Evolutionary conservation across 140 eudicot genomes (phyloP).

Genomic region (Stevia rebaudiana): DNA sequence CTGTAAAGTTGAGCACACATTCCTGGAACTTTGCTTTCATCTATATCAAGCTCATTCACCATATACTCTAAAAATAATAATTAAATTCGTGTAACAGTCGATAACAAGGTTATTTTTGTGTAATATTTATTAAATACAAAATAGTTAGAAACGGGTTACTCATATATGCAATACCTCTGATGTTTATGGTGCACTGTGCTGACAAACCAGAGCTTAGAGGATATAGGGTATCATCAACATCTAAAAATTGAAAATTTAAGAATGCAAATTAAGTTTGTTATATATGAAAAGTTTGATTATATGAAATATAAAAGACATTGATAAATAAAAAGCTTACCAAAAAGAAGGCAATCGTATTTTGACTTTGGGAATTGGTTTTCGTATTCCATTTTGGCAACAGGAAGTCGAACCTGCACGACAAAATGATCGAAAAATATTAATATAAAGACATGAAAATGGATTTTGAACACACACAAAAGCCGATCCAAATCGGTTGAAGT

Average conservation of each 20-base stretch:
- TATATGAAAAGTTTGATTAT: background rate
- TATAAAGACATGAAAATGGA: too few relatives aligned
- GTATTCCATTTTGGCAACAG: constrained; percentile 42
- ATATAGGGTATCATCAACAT: constrained; percentile 94
- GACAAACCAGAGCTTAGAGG: constrained; percentile 79
- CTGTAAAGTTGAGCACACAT: constrained; percentile 59
- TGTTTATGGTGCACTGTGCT: constrained; percentile 59
- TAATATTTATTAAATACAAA: background rate
- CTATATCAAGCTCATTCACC: constrained; percentile 60
- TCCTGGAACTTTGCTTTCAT: constrained; percentile 54
- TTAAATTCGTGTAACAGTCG: background rate
- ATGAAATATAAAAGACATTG: background rate
- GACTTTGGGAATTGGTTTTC: constrained; percentile 30
- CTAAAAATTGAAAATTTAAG: constrained; percentile 26
- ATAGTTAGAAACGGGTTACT: background rate
- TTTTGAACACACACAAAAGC: background rate
- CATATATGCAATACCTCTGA: constrained; percentile 43
- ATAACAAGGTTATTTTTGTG: background rate
- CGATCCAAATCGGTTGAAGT: background rate
- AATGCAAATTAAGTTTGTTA: background rate
- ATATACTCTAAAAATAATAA: constrained; percentile 54
- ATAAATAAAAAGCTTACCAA: constrained; percentile 43
- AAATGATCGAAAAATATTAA: background rate
- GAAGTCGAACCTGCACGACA: background rate
- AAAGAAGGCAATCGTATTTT: constrained; percentile 81